Base-by-base conservation (phyloP, 2,329 filamentous ascomycete species). In the Phialophora verrucosa region DNA sequence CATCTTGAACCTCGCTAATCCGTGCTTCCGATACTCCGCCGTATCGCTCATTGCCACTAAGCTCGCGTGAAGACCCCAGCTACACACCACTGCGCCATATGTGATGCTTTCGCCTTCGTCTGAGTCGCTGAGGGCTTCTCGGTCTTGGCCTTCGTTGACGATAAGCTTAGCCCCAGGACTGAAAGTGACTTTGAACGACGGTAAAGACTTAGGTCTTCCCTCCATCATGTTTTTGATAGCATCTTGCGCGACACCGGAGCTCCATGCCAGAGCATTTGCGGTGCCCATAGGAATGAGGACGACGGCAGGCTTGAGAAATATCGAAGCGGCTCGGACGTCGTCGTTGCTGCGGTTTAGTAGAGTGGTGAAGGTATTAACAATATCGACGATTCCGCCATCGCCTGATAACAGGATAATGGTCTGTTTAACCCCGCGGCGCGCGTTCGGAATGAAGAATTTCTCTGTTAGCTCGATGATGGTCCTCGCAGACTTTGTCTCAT, bases 31-130 rank as follows among this genome's bases (percentile, higher is more conserved):
- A 78, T 94, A 94, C 70, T 88, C 90, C 0, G 86, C 82, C 0
- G 93, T 96, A 77, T 98, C 94, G 77, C 91, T 95, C 80, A 97
- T 93, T 72, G 91, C 93, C 25, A 98, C 92, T 3, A 98, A 84
- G 50, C 90, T 88, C 32, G 93, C 91, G 75, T 98, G 94, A 74
- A 98, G 88, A 23, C 91, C 94, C 85, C 96, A 96, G 76, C 91
- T 95, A 53, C 89, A 90, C 1, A 98, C 93, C 25, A 97, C 92
- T 27, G 90, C 90, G 29, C 92, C 93, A 73, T 90, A 85, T 2
- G 85, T 73, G 25, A 64, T 53, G 12, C 35, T 56, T 17, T 66
- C 65, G 17, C 66, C 49, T 20, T 65, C 68, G 12, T 68, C 65
- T 8, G 44, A 55, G 14, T 63, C 62, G 11, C 58, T 42, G 31